Conservation (phyloP, 176 grass and related monocot genomes). For the Eragrostis curvula region DNA sequence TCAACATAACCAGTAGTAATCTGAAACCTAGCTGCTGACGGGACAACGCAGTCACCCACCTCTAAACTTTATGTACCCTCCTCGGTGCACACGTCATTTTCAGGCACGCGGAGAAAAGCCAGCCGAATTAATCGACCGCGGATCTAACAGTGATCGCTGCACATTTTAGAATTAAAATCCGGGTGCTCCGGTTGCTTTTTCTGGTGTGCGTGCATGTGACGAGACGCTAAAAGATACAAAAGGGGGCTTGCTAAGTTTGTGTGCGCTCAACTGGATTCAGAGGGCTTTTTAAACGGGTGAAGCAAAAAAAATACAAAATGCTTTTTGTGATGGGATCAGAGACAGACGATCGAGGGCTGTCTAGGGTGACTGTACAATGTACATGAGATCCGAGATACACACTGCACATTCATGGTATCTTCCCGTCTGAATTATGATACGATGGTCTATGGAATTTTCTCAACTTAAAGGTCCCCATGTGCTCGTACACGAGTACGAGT, state of each 20-base stretch:
- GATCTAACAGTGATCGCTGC: constrained; percentile 3
- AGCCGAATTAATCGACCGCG: neutral
- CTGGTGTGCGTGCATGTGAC: constrained; percentile 31
- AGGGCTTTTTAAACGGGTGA: neutral
- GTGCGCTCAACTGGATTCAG: neutral
- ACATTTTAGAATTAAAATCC: neutral
- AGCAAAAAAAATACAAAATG: neutral
- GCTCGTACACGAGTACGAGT: neutral
- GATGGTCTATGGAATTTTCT: neutral
- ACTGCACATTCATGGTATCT: constrained; percentile 19
- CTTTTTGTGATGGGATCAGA: neutral
- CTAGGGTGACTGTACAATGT: neutral
- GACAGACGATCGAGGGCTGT: neutral
- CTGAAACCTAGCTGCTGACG: neutral
- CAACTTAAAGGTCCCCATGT: neutral
- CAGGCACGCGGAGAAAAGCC: neutral
- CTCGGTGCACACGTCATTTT: neutral
- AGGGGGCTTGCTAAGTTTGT: neutral
- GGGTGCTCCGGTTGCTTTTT: neutral
- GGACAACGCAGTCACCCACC: neutral
- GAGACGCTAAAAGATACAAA: neutral
- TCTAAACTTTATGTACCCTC: neutral
- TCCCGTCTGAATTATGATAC: constrained; percentile 14
- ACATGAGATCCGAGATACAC: neutral
- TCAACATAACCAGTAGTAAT: neutral